Conservation (phyloP, 768 basidiomycete genomes). For the Mycena albidolilacea region DNA sequence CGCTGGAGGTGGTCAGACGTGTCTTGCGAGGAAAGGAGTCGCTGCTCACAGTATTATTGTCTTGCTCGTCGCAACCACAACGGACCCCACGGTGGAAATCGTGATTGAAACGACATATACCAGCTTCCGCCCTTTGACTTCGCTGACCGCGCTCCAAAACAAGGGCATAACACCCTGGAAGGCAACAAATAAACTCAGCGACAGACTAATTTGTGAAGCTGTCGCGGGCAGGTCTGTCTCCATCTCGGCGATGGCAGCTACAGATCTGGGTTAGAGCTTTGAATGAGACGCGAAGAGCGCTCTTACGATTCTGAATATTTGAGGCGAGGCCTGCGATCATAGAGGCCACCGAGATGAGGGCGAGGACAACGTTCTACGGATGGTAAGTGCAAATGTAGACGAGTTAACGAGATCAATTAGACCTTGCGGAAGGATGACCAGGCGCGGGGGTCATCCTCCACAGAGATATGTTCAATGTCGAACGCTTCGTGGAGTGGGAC, state of each 20-base stretch:
- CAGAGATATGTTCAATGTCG: slow-evolving; percentile 69
- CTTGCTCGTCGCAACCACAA: slow-evolving; percentile 70
- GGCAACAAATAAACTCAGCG: slow-evolving; percentile 80
- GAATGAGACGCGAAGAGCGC: not conserved
- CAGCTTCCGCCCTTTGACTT: slow-evolving; percentile 83
- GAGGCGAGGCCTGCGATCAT: slow-evolving; percentile 71
- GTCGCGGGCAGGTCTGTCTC: slow-evolving; percentile 72
- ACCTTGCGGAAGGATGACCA: slow-evolving; percentile 75
- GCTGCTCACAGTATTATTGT: slow-evolving; percentile 62
- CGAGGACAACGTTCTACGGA: slow-evolving; percentile 59
- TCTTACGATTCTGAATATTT: slow-evolving; percentile 77
- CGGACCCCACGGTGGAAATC: slow-evolving; percentile 69
- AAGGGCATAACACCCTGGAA: slow-evolving; percentile 79
- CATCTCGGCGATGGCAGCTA: slow-evolving; percentile 77
- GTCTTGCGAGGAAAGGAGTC: not conserved
- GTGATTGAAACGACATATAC: slow-evolving; percentile 69
- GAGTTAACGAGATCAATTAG: slow-evolving; percentile 18
- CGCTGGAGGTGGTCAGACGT: slow-evolving; percentile 35
- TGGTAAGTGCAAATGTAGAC: not conserved
- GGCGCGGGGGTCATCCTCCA: slow-evolving; percentile 72
- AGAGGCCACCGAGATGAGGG: slow-evolving; percentile 66
- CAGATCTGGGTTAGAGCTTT: not conserved
- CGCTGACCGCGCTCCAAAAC: slow-evolving; percentile 78
- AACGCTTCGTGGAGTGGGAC: slow-evolving; percentile 27
- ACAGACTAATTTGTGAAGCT: slow-evolving; percentile 73